A percentile compares a stretch with the other conserved stretches of the same genome.
These are phyloP conservation scores for Acanthamoeba castellanii DNA, from an alignment of 208 protist genomes.

Conservation along the genomic window DNA sequence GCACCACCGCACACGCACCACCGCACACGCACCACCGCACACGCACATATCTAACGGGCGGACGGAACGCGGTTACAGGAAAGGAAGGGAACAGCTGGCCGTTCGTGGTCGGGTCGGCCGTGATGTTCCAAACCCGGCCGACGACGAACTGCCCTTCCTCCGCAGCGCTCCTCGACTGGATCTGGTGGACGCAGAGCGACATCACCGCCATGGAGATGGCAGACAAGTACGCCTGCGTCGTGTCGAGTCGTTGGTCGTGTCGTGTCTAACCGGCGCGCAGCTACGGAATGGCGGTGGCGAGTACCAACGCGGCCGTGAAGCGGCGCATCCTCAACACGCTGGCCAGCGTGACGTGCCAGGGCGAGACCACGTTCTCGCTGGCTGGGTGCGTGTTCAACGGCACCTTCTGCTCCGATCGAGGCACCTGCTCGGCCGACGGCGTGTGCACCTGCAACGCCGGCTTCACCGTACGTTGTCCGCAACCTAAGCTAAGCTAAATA, in stretches of 20 bases:
- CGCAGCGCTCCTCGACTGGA: constrained; percentile 15
- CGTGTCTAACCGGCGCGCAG: neutral
- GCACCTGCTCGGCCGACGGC: constrained; percentile 47
- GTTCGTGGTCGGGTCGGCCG: neutral
- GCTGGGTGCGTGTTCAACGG: constrained; percentile 24
- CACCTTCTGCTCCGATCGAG: constrained; percentile 50
- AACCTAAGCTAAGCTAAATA: too few species aligned
- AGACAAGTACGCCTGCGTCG: neutral
- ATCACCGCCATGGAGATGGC: neutral
- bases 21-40: too few species aligned
- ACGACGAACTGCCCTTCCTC: neutral
- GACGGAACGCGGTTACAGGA: too few species aligned
- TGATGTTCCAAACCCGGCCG: constrained; percentile 13
- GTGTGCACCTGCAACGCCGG: neutral
- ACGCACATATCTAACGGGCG: too few species aligned
- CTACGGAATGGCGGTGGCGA: neutral
- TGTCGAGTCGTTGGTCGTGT: too few species aligned
- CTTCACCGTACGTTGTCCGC: too few species aligned
- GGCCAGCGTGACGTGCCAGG: neutral
- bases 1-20: too few species aligned
- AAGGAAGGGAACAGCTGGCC: constrained; percentile 46
- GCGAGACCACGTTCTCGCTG: constrained; percentile 23
- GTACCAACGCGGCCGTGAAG: neutral
- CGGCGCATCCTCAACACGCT: constrained; percentile 49
- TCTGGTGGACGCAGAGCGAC: constrained; percentile 22